Percentiles rank a stretch among this genome's conserved stretches.
phyloP scores from a whole-genome alignment of 805 yeast genomes.

The Yarrowia sp. region DNA sequence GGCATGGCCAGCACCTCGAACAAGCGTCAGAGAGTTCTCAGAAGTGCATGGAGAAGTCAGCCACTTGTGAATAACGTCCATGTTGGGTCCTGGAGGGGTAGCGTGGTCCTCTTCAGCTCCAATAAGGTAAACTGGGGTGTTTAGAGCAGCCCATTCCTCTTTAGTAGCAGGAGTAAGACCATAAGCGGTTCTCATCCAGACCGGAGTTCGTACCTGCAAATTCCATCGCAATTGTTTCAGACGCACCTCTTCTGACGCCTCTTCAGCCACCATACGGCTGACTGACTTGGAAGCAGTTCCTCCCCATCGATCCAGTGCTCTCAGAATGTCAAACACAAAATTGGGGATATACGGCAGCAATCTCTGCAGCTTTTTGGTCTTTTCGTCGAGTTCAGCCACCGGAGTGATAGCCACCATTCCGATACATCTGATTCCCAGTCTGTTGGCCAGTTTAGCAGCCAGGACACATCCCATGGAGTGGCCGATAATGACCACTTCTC shows the following conservation, averaged over 20 bases:
- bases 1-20: constrained; percentile 60
- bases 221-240: constrained; percentile 68
- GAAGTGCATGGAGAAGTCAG: constrained; percentile 35
- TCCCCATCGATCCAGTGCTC: constrained; percentile 59
- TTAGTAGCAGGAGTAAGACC: constrained; percentile 49
- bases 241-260: constrained; percentile 42
- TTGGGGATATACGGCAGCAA: constrained; percentile 36
- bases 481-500: constrained; percentile 50
- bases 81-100: constrained; percentile 46
- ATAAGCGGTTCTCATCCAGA: constrained; percentile 53
- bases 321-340: constrained; percentile 50
- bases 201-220: constrained; percentile 55
- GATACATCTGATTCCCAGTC: constrained; percentile 33
- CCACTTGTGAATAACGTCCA: constrained; percentile 39
- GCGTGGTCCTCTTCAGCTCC: constrained; percentile 59
- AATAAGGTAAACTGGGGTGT: constrained; percentile 52
- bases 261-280: constrained; percentile 48
- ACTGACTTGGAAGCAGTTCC: constrained; percentile 64
- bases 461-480: constrained; percentile 74
- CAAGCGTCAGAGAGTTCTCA: constrained; percentile 41
- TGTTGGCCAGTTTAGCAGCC: constrained; percentile 46
- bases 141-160: constrained; percentile 46
- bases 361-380: constrained; percentile 29
- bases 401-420: constrained; percentile 42
- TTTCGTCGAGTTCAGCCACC: constrained; percentile 34